A percentile compares a stretch with the other conserved stretches of the same genome.
These are phyloP conservation scores for Neurospora crassa DNA, from an alignment of 2,329 filamentous ascomycete genomes.

Conservation along the genomic window DNA sequence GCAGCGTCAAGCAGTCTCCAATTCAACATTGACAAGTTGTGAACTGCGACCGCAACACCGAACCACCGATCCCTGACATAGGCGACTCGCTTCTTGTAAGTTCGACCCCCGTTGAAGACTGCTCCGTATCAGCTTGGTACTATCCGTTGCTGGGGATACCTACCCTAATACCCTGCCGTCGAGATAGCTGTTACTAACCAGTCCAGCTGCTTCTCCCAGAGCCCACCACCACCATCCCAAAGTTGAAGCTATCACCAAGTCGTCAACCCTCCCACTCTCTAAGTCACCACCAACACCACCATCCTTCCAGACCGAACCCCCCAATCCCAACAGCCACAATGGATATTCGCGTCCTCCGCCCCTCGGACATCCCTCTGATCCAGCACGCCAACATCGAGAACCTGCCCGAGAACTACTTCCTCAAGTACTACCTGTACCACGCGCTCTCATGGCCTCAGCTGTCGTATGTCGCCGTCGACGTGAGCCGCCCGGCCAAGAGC, in stretches of 20 bases:
- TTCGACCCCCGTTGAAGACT: not conserved
- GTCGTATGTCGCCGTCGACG: constrained; percentile 91
- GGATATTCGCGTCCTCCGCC: constrained; percentile 82
- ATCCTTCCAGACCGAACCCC: not conserved
- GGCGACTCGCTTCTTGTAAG: not conserved
- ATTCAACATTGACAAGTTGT: not conserved
- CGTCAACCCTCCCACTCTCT: not conserved
- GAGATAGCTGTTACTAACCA: not conserved
- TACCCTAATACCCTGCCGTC: not conserved
- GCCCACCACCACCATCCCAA: not conserved
- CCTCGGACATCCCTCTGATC: constrained; percentile 80
- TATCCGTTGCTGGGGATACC: not conserved
- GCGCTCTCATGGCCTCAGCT: constrained; percentile 96
- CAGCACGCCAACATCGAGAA: constrained; percentile 99
- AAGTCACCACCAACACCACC: not conserved
- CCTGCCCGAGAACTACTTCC: constrained; percentile 98
- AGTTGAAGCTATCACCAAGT: not conserved
- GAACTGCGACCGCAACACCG: not conserved
- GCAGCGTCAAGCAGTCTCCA: not conserved
- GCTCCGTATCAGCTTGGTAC: not conserved
- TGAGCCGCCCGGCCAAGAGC: constrained; percentile 65
- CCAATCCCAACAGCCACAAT: constrained; percentile 34
- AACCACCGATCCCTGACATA: not conserved
- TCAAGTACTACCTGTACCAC: constrained; percentile 99
- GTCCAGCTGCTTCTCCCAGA: not conserved